Percentiles rank a stretch among this genome's conserved stretches.
Conservation (phyloP, 2,329 filamentous ascomycete genomes). For the Magnaporthiopsis incrustans region DNA sequence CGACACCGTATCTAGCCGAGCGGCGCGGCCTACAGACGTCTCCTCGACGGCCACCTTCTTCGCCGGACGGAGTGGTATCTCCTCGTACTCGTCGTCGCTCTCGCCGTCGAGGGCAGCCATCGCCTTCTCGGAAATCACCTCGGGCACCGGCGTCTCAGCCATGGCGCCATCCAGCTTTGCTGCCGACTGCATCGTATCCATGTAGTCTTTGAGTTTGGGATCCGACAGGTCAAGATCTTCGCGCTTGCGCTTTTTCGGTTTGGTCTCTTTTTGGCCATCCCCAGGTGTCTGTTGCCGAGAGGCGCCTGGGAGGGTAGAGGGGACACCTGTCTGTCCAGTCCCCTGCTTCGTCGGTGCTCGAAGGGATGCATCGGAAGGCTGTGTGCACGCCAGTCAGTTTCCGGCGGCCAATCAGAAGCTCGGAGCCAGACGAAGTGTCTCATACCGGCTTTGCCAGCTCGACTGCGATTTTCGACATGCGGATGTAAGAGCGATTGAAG, state of each 20-base stretch:
- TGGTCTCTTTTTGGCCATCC: conserved; percentile 19
- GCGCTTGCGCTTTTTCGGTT: conserved; percentile 59
- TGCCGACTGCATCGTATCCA: conserved; percentile 69
- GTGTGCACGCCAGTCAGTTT: conserved; percentile 14
- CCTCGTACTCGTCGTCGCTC: conserved; percentile 71
- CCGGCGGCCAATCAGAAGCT: conserved; percentile 10
- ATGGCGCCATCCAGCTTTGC: conserved; percentile 1
- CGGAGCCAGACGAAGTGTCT: neutral
- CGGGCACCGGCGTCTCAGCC: conserved; percentile 1
- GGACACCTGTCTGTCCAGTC: conserved; percentile 1
- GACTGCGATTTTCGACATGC: conserved; percentile 88
- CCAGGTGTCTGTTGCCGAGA: conserved; percentile 11
- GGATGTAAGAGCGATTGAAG: conserved; percentile 91
- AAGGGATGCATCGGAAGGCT: conserved; percentile 35
- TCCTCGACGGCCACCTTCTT: conserved; percentile 29
- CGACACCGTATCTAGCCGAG: neutral
- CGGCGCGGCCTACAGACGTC: conserved; percentile 8
- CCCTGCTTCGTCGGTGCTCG: conserved; percentile 13
- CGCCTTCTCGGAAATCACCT: neutral
- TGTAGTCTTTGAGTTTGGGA: conserved; percentile 76
- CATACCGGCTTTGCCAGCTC: conserved; percentile 77
- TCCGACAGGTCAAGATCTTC: conserved; percentile 53
- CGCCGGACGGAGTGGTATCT: conserved; percentile 45
- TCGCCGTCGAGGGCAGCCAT: conserved; percentile 37
- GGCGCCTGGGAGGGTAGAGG: neutral